Percentiles rank a stretch among this genome's conserved stretches.
These are phyloP conservation scores for Komagataella ulmi DNA, from an alignment of 805 yeast genomes.

Conservation along the genomic window DNA sequence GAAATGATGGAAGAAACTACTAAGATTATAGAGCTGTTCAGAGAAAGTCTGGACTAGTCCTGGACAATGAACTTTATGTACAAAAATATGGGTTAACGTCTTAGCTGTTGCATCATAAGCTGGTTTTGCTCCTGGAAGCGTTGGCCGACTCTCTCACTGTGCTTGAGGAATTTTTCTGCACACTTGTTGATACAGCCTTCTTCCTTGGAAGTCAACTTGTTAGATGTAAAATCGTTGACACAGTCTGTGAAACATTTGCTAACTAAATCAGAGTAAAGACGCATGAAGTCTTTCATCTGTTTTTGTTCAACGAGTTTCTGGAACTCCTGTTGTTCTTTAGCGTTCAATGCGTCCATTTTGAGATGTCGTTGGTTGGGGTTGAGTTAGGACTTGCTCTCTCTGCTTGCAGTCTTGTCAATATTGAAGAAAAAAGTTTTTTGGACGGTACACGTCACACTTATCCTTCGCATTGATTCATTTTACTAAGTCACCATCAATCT, in stretches of 20 bases:
- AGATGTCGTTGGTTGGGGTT: neutral
- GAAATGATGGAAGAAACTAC: slow-evolving; percentile 63
- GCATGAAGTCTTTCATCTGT: slow-evolving; percentile 99
- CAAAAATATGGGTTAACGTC: slow-evolving; percentile 10
- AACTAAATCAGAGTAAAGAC: slow-evolving; percentile 85
- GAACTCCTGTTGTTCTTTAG: slow-evolving; percentile 92
- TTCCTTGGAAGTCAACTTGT: slow-evolving; percentile 75
- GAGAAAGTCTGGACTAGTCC: slow-evolving; percentile 21
- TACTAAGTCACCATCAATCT: neutral
- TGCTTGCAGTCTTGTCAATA: neutral
- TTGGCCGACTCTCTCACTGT: slow-evolving; percentile 95
- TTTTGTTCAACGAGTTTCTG: slow-evolving; percentile 92
- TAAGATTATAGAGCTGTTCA: slow-evolving; percentile 40
- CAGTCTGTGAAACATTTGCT: slow-evolving; percentile 97
- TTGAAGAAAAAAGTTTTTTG: neutral
- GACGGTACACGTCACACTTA: neutral
- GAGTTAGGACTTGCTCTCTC: neutral
- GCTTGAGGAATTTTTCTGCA: slow-evolving; percentile 95
- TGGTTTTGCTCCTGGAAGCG: slow-evolving; percentile 97
- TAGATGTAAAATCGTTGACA: slow-evolving; percentile 95
- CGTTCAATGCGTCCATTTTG: slow-evolving; percentile 87
- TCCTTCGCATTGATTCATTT: neutral
- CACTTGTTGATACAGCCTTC: slow-evolving; percentile 79
- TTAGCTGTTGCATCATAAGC: slow-evolving; percentile 58
- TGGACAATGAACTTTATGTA: neutral